Conservation (phyloP, 2,329 filamentous ascomycete genomes). For the Fusarium torreyae region DNA sequence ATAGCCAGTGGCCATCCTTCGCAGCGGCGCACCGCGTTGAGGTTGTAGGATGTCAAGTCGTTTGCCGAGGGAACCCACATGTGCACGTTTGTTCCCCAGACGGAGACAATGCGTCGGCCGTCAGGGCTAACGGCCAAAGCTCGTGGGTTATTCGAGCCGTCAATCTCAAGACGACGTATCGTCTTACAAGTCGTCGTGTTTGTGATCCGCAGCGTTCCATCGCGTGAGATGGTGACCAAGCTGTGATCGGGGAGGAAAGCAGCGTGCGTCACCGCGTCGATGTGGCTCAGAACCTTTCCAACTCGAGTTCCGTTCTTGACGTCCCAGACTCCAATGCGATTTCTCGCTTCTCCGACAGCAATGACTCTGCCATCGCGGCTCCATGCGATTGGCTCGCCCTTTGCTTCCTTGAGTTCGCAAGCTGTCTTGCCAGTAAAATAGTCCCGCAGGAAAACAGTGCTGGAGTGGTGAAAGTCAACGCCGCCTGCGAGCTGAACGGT, state of each 20-base stretch:
- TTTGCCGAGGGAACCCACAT: slow-evolving; percentile 55
- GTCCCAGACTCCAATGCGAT: slow-evolving; percentile 55
- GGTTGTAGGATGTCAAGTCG: slow-evolving; percentile 55
- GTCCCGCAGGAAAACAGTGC: slow-evolving; percentile 53
- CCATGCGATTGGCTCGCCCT: slow-evolving; percentile 53
- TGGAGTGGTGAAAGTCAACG: slow-evolving; percentile 52
- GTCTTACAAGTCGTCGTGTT: slow-evolving; percentile 53
- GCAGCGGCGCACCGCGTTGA: slow-evolving; percentile 51
- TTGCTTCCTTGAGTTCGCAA: slow-evolving; percentile 52
- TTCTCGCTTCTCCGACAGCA: slow-evolving; percentile 51
- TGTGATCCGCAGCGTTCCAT: slow-evolving; percentile 58
- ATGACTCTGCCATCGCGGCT: slow-evolving; percentile 52
- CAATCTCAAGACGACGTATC: slow-evolving; percentile 56
- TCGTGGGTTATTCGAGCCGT: slow-evolving; percentile 51
- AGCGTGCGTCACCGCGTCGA: slow-evolving; percentile 56
- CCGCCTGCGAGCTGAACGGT: slow-evolving; percentile 50
- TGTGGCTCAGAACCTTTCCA: slow-evolving; percentile 55
- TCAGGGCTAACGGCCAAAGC: slow-evolving; percentile 54
- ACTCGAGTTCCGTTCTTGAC: slow-evolving; percentile 48
- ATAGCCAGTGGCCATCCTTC: slow-evolving; percentile 61
- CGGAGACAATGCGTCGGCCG: slow-evolving; percentile 54
- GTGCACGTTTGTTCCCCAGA: slow-evolving; percentile 59
- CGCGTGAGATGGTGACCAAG: slow-evolving; percentile 56
- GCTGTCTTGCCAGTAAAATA: slow-evolving; percentile 51
- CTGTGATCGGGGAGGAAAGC: slow-evolving; percentile 53